Conservation (phyloP, 306 rosid species). For the Ormosia semicastrata region DNA sequence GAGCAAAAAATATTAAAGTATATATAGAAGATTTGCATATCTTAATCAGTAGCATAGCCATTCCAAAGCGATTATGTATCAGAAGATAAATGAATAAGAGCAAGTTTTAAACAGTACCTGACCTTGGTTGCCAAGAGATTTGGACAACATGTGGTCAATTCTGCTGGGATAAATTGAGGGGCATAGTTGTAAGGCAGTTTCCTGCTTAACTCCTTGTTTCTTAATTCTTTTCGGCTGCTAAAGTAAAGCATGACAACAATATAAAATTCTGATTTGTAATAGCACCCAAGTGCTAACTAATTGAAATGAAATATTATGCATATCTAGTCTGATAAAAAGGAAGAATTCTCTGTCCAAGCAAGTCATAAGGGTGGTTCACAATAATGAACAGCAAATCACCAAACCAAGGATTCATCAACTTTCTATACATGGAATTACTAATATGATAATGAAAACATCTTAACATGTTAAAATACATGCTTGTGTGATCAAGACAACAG, state of each 20-base stretch:
- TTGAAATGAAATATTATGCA: too few relatives aligned
- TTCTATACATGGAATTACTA: too few relatives aligned
- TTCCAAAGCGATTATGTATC: background rate
- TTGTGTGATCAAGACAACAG: background rate
- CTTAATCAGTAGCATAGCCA: background rate
- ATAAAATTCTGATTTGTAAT: background rate
- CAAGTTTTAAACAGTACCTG: constrained; percentile 73
- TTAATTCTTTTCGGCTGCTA: constrained; percentile 64
- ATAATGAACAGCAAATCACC: too few relatives aligned
- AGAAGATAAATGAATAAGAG: background rate
- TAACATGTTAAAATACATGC: background rate
- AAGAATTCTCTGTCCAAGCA: too few relatives aligned
- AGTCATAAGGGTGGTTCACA: too few relatives aligned
- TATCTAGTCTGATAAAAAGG: too few relatives aligned
- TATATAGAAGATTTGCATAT: background rate
- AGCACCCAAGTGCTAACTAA: too few relatives aligned
- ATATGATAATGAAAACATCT: background rate
- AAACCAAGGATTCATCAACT: too few relatives aligned
- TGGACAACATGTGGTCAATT: constrained; percentile 70
- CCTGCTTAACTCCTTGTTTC: constrained; percentile 31
- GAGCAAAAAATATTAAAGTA: background rate
- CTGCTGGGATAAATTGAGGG: constrained; percentile 39
- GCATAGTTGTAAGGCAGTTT: constrained; percentile 21
- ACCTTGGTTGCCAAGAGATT: constrained; percentile 94
- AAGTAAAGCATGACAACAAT: constrained; percentile 21